Percentiles rank a stretch among this genome's conserved stretches.
phyloP scores from a whole-genome alignment of 805 yeast species.

The Yarrowia yakushimensis region DNA sequence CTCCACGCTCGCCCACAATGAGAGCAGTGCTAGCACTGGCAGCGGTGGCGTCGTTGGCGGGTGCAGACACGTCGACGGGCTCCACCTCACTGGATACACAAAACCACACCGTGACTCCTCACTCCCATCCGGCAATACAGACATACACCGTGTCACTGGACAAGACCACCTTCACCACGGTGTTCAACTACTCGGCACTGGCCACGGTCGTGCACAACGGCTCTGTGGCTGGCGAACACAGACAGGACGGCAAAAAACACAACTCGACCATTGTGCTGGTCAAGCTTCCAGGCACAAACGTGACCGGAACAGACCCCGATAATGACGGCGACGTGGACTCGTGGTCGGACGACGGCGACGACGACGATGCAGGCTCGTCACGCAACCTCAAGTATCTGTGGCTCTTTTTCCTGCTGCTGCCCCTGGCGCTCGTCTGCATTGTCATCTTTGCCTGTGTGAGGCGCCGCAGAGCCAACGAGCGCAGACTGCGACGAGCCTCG shows the following conservation, averaged over 20 bases:
- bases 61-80: neutral
- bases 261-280: neutral
- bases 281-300: slow-evolving; percentile 14
- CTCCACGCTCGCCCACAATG: slow-evolving; percentile 11
- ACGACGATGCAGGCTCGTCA: neutral
- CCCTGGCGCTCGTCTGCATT: slow-evolving; percentile 7
- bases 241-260: neutral
- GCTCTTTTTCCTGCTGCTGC: slow-evolving; percentile 23
- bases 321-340: slow-evolving; percentile 20
- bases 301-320: slow-evolving; percentile 9
- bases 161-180: slow-evolving; percentile 18
- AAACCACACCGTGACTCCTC: neutral
- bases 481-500: neutral
- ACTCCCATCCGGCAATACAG: neutral
- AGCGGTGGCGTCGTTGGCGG: slow-evolving; percentile 4
- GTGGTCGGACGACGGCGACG: slow-evolving; percentile 14
- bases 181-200: slow-evolving; percentile 8
- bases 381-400: slow-evolving; percentile 24
- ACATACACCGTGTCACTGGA: slow-evolving; percentile 20
- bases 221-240: neutral
- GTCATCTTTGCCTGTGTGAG: slow-evolving; percentile 14
- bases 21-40: slow-evolving; percentile 21
- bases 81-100: neutral
- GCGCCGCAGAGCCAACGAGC: slow-evolving; percentile 2
- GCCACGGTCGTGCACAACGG: neutral